Evolutionary conservation across 2,329 filamentous ascomycete species (phyloP).

Genomic region (Diaporthe amygdali): DNA sequence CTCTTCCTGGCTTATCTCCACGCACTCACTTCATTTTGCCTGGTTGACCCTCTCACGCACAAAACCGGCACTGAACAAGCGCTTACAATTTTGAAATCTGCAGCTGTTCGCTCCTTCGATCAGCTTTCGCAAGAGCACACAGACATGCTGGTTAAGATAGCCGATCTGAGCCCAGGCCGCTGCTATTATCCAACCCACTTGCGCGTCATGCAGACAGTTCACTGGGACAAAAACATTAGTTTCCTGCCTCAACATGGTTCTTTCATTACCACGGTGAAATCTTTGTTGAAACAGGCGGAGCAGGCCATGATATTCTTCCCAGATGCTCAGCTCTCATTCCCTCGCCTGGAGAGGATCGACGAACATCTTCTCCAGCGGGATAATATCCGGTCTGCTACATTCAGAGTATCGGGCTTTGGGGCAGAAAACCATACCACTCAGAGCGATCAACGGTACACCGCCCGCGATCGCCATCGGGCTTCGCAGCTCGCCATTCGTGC

Average conservation of each 20-base stretch:
- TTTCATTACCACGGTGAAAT: constrained; percentile 41
- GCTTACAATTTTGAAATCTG: constrained; percentile 52
- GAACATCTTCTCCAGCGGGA: constrained; percentile 28
- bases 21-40: constrained; percentile 56
- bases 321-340: constrained; percentile 1
- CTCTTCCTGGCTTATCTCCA: constrained; percentile 58
- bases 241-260: constrained; percentile 50
- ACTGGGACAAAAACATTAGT: constrained; percentile 45
- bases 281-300: constrained; percentile 41
- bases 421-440: constrained; percentile 30
- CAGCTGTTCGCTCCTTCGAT: constrained; percentile 54
- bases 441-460: constrained; percentile 23
- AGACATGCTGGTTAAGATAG: constrained; percentile 41
- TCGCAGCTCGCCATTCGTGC: background rate
- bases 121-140: constrained; percentile 41
- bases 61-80: constrained; percentile 62
- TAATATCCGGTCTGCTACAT: constrained; percentile 46
- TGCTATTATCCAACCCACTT: constrained; percentile 34
- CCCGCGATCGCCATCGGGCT: background rate
- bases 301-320: constrained; percentile 37
- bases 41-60: constrained; percentile 53
- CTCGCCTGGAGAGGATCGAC: background rate
- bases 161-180: constrained; percentile 43
- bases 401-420: constrained; percentile 34
- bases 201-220: constrained; percentile 51